Evolutionary conservation across 495 filamentous ascomycete genomes (phyloP), one percentile per base, ranked within the genome.

Genomic region (Trichoderma gamsii): DNA sequence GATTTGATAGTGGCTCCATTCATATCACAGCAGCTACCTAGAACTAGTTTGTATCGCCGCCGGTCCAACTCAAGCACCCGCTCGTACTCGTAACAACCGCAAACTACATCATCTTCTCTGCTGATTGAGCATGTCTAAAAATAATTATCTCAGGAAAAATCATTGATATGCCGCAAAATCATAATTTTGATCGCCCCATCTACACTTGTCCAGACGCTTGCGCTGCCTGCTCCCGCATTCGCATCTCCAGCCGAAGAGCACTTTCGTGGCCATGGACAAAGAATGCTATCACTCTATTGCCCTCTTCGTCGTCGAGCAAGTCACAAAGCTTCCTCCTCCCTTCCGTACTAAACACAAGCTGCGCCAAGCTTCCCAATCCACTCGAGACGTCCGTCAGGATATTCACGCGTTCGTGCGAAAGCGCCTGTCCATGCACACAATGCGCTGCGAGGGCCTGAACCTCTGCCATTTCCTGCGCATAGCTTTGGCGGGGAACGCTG

Each of bases 331-430:
- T 68, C 16, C 68, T 65, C 69, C 71, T 77, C 5, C 81, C 82
- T 7, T 74, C 71, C 0, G 66, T 67, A 5, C 74, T 79, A 25
- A 73, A 76, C 6, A 76, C 69, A 64, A 77, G 72, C 32, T 76
- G 72, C 12, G 81, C 75, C n/a, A 90, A 67, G 18, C 80, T 79
- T 41, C 71, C 69, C n/a, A 89, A 71, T 46, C 77, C 79, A 4
- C 73, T 71, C 59, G 80, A 83, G 41, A 84, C 69, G 69, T 85
- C 81, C 27, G 79, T 85, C 56, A 88, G 71, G 41, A 85, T 74
- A 67, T 84, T 79, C 9, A 63, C 63, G 12, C 64, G 59, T 9
- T 43, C 44, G 8, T 41, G 35, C 4, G 38, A 64, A 16, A 68
- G 41, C 0, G 67, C 38, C 32, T 41, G 21, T n/a, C 67, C 67